Conservation (phyloP, 148 eudicot genomes). For the Selenicereus undatus region DNA sequence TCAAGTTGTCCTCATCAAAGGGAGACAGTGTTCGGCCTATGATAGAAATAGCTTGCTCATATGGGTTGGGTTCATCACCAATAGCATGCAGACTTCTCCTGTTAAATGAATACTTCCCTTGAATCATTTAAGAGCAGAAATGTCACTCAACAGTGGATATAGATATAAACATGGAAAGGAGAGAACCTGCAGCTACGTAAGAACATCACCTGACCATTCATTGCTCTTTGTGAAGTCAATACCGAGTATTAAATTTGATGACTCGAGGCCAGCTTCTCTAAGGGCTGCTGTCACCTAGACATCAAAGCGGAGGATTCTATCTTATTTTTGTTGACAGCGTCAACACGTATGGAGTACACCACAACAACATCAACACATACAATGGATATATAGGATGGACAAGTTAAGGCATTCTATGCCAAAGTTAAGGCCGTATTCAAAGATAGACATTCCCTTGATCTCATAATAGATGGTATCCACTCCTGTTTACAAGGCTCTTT, state of each 20-base stretch:
- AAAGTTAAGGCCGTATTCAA: no score
- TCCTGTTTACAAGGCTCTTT: not conserved
- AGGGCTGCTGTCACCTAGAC: conserved; percentile 57
- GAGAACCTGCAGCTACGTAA: conserved; percentile 9
- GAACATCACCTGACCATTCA: conserved; percentile 65
- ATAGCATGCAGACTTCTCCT: conserved; percentile 73
- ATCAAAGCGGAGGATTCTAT: conserved; percentile 6
- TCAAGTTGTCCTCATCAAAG: conserved; percentile 78
- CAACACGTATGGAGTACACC: no score
- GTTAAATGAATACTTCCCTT: conserved; percentile 68
- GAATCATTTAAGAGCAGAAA: conserved; percentile 7
- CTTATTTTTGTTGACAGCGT: not conserved
- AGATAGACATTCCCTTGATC: no score
- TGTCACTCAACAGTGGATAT: conserved; percentile 11
- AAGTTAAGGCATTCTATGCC: not conserved
- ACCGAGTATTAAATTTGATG: conserved; percentile 80
- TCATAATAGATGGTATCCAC: no score
- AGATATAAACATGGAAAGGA: not conserved
- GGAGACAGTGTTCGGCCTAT: conserved; percentile 77
- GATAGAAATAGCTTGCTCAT: conserved; percentile 80
- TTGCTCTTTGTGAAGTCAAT: conserved; percentile 69
- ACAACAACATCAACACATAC: not conserved
- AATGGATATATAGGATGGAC: not conserved
- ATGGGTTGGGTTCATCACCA: conserved; percentile 52
- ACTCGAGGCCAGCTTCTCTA: conserved; percentile 88